Conservation (phyloP, 202 grass and related monocot genomes). For the Brachypodium distachyon region DNA sequence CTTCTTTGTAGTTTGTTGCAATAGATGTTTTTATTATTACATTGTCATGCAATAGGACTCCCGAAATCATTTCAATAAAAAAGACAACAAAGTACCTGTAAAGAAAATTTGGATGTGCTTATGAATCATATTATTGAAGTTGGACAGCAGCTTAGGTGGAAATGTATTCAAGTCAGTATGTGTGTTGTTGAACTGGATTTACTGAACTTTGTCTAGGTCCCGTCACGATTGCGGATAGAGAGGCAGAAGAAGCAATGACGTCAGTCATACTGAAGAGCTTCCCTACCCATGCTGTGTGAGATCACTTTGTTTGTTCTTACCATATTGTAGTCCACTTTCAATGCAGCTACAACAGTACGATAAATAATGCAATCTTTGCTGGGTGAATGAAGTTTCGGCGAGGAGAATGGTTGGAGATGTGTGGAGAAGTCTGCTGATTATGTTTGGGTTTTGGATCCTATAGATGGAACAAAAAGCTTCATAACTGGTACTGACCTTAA, state of each 20-base stretch:
- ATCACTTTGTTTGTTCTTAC: not conserved
- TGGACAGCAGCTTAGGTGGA: not conserved
- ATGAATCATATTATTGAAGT: not conserved
- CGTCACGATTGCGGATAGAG: constrained; percentile 77
- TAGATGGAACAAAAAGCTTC: constrained; percentile 94
- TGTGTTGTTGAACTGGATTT: not conserved
- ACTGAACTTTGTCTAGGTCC: constrained; percentile 33
- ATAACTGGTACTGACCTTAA: constrained; percentile 61
- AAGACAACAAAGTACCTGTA: not conserved
- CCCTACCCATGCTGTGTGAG: constrained; percentile 70
- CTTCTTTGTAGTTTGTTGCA: not conserved
- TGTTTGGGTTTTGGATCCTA: constrained; percentile 94
- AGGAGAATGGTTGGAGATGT: constrained; percentile 88
- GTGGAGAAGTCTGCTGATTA: constrained; percentile 52
- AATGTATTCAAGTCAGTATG: not conserved
- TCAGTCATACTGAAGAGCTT: constrained; percentile 69
- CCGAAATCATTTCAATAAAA: not conserved
- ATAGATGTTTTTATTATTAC: not conserved
- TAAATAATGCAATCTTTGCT: not conserved
- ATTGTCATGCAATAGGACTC: not conserved
- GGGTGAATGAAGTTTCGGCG: constrained; percentile 54
- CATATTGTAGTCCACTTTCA: not conserved
- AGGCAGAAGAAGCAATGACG: constrained; percentile 81
- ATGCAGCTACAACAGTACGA: not conserved
- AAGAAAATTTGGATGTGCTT: not conserved